A percentile compares a stretch with the other conserved stretches of the same genome.
phyloP scores from a whole-genome alignment of 164 flowering plant genomes.

The Platanus orientalis region DNA sequence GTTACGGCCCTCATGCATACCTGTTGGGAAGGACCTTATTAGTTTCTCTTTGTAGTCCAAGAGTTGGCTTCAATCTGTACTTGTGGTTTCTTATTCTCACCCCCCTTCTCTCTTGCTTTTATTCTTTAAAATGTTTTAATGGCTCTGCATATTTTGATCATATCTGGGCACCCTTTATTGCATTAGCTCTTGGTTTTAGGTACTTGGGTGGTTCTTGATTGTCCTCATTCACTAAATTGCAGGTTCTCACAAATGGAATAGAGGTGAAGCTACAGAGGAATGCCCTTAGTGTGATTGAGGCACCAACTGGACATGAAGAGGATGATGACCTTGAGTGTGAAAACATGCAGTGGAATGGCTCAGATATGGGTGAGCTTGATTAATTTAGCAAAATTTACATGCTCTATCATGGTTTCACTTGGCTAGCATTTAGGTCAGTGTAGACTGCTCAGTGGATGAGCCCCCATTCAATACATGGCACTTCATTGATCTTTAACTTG shows the following conservation, averaged over 20 bases:
- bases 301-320: constrained; percentile 89
- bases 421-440: too few relatives aligned
- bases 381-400: neutral
- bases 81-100: neutral
- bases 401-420: neutral
- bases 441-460: neutral
- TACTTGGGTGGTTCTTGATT: constrained; percentile 2
- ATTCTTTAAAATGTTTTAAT: neutral
- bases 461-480: too few relatives aligned
- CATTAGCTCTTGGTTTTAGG: neutral
- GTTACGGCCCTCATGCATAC: too few relatives aligned
- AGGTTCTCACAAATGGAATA: constrained; percentile 96
- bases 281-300: constrained; percentile 92
- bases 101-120: neutral
- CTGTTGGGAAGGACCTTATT: too few relatives aligned
- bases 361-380: constrained; percentile 56
- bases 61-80: too few relatives aligned
- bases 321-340: constrained; percentile 83
- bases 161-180: neutral
- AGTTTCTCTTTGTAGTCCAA: too few relatives aligned
- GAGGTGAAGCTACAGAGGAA: constrained; percentile 96
- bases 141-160: neutral
- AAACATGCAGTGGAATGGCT: constrained; percentile 62
- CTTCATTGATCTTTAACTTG: too few relatives aligned
- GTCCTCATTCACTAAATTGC: constrained; percentile 12